Evolutionary conservation across 768 basidiomycete species (phyloP).

Genomic region (Calocera cornea): DNA sequence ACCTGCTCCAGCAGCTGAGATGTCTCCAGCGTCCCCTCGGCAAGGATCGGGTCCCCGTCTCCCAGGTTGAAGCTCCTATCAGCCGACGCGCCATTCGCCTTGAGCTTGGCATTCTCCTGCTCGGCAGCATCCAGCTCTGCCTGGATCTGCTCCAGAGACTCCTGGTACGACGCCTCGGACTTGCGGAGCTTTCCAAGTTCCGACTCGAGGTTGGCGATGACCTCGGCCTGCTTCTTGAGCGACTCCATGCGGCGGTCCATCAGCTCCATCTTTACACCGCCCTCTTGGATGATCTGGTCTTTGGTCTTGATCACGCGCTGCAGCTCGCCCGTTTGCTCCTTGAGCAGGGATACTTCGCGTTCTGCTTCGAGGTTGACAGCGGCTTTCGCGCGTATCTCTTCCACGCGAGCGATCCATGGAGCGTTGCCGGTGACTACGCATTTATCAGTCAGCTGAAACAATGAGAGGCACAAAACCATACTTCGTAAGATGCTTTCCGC

Average conservation of each 20-base stretch:
- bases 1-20: constrained; percentile 83
- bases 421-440: constrained; percentile 51
- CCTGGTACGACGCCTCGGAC: constrained; percentile 80
- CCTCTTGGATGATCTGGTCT: constrained; percentile 83
- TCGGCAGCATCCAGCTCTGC: constrained; percentile 75
- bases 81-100: constrained; percentile 46
- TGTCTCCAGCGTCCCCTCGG: constrained; percentile 75
- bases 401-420: constrained; percentile 75
- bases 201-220: constrained; percentile 63
- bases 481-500: constrained; percentile 65
- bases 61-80: constrained; percentile 31
- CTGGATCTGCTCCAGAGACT: constrained; percentile 87
- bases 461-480: constrained; percentile 28
- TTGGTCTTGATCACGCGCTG: constrained; percentile 64
- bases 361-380: constrained; percentile 89
- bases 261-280: constrained; percentile 80
- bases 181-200: constrained; percentile 71
- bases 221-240: constrained; percentile 79
- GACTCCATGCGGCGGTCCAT: constrained; percentile 89
- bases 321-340: constrained; percentile 81
- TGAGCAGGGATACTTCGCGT: constrained; percentile 67
- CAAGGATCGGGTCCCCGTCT: constrained; percentile 47
- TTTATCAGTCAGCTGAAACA: neutral
- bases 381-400: constrained; percentile 66
- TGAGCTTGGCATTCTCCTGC: constrained; percentile 76